A percentile compares a stretch with the other conserved stretches of the same genome.
Evolutionary conservation across 495 filamentous ascomycete species (phyloP).

Genomic region (Podospora conica): DNA sequence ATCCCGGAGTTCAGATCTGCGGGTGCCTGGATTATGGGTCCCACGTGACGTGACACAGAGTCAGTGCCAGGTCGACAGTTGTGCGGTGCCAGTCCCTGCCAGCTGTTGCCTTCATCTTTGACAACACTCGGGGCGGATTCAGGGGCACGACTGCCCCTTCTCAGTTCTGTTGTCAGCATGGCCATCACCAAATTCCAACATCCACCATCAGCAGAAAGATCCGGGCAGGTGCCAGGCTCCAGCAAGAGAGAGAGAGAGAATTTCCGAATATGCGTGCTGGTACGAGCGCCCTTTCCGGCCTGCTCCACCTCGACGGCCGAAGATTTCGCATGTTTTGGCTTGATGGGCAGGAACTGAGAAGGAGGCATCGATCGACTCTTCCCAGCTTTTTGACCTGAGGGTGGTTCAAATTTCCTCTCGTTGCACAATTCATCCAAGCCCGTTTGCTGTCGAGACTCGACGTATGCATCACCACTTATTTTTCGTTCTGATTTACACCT

Average conservation of each 20-base stretch:
- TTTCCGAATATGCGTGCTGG: not conserved
- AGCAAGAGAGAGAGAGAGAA: not conserved
- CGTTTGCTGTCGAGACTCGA: not conserved
- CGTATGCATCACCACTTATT: not conserved
- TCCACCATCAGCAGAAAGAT: not conserved
- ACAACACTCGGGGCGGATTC: not conserved
- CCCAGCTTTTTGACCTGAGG: no score
- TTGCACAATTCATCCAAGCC: not conserved
- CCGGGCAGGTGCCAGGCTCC: not conserved
- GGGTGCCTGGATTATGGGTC: conserved; percentile 7
- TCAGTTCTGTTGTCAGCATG: no score
- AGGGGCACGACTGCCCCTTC: not conserved
- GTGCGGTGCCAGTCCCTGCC: not conserved
- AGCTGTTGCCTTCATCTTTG: not conserved
- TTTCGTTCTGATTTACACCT: not conserved
- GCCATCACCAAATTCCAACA: no score
- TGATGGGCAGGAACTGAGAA: not conserved
- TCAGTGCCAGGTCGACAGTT: not conserved
- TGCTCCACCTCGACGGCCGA: not conserved
- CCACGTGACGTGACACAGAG: not conserved
- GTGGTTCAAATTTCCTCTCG: not conserved
- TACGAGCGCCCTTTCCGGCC: no score
- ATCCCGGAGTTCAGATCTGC: not conserved
- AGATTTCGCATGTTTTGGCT: not conserved
- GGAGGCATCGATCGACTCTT: not conserved